These are phyloP conservation scores for Physcia stellaris DNA, from an alignment of 495 filamentous ascomycete genomes.

Conservation along the genomic window DNA sequence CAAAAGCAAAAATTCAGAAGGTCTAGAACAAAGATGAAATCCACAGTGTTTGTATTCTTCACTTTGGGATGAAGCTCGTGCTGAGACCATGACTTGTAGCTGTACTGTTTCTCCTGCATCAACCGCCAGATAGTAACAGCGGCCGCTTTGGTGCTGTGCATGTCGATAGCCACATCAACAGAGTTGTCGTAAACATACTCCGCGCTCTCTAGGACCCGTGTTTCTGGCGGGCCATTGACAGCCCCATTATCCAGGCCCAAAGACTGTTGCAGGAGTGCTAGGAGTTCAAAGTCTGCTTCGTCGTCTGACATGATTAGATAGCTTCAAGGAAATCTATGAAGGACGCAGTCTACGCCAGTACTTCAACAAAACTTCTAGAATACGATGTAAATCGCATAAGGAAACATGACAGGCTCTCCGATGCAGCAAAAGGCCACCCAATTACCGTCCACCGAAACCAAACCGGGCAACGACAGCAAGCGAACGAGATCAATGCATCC, in stretches of 20 bases:
- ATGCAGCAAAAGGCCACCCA: too few relatives aligned
- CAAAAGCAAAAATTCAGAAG: conserved; percentile 94
- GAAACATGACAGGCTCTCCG: too few relatives aligned
- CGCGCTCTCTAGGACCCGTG: conserved; percentile 68
- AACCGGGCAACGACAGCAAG: too few relatives aligned
- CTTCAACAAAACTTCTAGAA: too few relatives aligned
- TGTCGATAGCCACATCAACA: conserved; percentile 80
- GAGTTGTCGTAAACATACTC: conserved; percentile 84
- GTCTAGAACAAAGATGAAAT: conserved; percentile 96
- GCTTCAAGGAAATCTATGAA: too few relatives aligned
- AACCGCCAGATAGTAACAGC: conserved; percentile 60
- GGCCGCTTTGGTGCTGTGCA: conserved; percentile 62
- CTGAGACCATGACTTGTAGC: conserved; percentile 67
- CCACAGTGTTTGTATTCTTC: conserved; percentile 61
- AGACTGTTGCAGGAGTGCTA: conserved; percentile 74
- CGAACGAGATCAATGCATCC: too few relatives aligned
- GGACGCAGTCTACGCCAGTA: too few relatives aligned
- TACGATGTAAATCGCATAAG: too few relatives aligned
- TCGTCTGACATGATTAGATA: conserved; percentile 90
- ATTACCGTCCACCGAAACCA: too few relatives aligned
- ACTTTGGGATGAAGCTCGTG: conserved; percentile 84
- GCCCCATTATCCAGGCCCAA: conserved; percentile 44
- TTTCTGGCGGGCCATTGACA: conserved; percentile 46
- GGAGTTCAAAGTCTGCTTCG: conserved; percentile 75
- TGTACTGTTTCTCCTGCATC: conserved; percentile 78